Conservation (phyloP, 208 protist genomes). For the Crithidia bombi region DNA sequence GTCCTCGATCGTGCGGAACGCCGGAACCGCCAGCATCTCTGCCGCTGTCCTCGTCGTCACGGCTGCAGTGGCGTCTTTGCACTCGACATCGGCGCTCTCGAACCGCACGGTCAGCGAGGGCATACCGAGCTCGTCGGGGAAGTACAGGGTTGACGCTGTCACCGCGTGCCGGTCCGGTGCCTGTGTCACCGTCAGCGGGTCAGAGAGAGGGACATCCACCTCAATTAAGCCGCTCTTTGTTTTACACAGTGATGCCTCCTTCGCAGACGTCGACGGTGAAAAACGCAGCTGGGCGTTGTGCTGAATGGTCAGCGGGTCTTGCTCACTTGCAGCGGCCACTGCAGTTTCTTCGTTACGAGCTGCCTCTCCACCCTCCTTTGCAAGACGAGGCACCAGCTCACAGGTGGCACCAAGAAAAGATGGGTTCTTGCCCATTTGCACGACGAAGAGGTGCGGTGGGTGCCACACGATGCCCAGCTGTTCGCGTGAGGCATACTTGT, state of each 20-base stretch:
- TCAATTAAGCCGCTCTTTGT: neutral
- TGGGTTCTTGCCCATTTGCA: slow-evolving; percentile 68
- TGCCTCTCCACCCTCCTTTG: neutral
- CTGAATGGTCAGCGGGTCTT: neutral
- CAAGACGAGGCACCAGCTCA: slow-evolving; percentile 21
- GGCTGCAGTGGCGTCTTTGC: slow-evolving; percentile 30
- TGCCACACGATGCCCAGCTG: slow-evolving; percentile 59
- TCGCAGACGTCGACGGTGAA: neutral
- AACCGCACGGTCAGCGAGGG: slow-evolving; percentile 57
- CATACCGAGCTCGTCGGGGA: slow-evolving; percentile 64
- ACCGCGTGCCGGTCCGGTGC: slow-evolving; percentile 27
- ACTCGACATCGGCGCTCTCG: slow-evolving; percentile 22
- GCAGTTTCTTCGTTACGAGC: too few species aligned
- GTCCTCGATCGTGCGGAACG: slow-evolving; percentile 10
- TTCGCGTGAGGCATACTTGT: slow-evolving; percentile 70
- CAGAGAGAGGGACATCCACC: slow-evolving; percentile 28
- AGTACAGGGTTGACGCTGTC: slow-evolving; percentile 49
- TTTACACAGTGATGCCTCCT: slow-evolving; percentile 14
- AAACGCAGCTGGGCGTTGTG: slow-evolving; percentile 13
- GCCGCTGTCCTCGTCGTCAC: slow-evolving; percentile 35
- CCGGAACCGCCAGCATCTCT: slow-evolving; percentile 60
- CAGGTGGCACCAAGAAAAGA: slow-evolving; percentile 54
- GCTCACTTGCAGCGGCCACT: neutral
- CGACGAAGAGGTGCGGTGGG: slow-evolving; percentile 40
- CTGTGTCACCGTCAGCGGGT: slow-evolving; percentile 27